These are phyloP conservation scores for Acanthochlamys bracteata DNA, from an alignment of 106 monocot species.

Conservation along the genomic window DNA sequence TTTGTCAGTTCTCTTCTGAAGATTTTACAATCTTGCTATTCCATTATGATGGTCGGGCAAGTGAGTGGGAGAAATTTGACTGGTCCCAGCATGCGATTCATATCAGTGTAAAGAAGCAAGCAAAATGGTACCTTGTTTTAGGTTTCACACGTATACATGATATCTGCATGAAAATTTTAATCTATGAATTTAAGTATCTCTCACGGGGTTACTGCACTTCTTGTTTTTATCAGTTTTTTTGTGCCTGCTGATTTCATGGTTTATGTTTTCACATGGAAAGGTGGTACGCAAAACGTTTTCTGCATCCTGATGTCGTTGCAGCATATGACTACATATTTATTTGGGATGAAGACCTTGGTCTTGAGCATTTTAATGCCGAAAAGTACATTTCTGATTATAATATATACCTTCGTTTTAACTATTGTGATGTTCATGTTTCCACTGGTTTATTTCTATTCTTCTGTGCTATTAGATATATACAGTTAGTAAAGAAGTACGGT, in stretches of 20 bases:
- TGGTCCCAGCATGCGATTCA: constrained; percentile 11
- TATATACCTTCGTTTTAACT: too few relatives aligned
- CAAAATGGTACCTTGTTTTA: constrained; percentile 4
- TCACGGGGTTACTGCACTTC: too few relatives aligned
- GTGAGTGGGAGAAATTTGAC: constrained; percentile 13
- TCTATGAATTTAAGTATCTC: too few relatives aligned
- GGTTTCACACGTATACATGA: not conserved
- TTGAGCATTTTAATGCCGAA: constrained; percentile 17
- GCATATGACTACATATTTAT: constrained; percentile 14
- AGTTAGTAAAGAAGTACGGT: constrained; percentile 12
- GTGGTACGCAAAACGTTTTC: constrained; percentile 14
- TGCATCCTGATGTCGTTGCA: constrained; percentile 14
- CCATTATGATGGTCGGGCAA: constrained; percentile 7
- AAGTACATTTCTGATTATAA: not conserved
- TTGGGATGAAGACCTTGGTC: constrained; percentile 12
- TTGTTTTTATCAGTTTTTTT: not conserved
- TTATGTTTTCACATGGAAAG: constrained; percentile 5
- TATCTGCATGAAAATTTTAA: too few relatives aligned
- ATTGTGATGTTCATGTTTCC: too few relatives aligned
- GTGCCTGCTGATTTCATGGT: not conserved
- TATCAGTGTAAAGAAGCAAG: constrained; percentile 7
- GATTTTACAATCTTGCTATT: constrained; percentile 8
- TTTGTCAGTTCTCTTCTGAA: constrained; percentile 6
- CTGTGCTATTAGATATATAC: constrained; percentile 8
- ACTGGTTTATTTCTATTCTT: too few relatives aligned